These are phyloP conservation scores for Apiotrichum porosum DNA, from an alignment of 1,284 basidiomycete species.

Conservation along the genomic window DNA sequence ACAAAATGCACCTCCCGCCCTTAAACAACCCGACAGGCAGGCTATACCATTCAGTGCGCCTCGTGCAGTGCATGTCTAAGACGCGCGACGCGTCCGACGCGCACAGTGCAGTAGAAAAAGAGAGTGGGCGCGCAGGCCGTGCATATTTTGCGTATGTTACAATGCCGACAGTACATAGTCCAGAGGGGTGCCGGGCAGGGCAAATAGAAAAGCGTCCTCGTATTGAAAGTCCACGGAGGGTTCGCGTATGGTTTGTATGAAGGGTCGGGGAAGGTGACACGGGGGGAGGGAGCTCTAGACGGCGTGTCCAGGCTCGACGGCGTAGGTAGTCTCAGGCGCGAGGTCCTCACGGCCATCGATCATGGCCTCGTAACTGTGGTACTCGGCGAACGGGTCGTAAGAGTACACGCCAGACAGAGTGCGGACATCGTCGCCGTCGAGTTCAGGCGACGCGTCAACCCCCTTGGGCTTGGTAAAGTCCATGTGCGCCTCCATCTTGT, in stretches of 20 bases:
- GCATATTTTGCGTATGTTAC: too few relatives aligned
- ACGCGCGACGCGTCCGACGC: too few relatives aligned
- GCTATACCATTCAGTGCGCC: too few relatives aligned
- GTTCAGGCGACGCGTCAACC: background rate
- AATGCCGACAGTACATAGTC: background rate
- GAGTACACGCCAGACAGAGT: conserved; percentile 23
- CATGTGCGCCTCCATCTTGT: conserved; percentile 15
- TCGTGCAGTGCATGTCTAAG: too few relatives aligned
- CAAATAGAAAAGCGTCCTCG: background rate
- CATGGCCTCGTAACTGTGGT: conserved; percentile 14
- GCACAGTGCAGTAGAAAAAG: too few relatives aligned
- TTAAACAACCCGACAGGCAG: too few relatives aligned
- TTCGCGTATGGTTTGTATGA: too few relatives aligned
- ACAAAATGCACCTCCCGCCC: too few relatives aligned
- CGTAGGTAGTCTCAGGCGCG: too few relatives aligned
- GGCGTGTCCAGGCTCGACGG: background rate
- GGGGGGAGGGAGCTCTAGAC: background rate
- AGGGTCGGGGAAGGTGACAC: background rate
- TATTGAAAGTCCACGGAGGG: background rate
- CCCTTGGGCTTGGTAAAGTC: too few relatives aligned
- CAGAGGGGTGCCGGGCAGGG: background rate
- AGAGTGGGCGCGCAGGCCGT: too few relatives aligned
- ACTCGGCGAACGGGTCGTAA: conserved; percentile 34
- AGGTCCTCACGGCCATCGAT: background rate
- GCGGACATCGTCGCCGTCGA: conserved; percentile 1